A percentile compares a stretch with the other conserved stretches of the same genome.
Conservation (phyloP, 2,329 filamentous ascomycete species). For the Helotiales sp. region DNA sequence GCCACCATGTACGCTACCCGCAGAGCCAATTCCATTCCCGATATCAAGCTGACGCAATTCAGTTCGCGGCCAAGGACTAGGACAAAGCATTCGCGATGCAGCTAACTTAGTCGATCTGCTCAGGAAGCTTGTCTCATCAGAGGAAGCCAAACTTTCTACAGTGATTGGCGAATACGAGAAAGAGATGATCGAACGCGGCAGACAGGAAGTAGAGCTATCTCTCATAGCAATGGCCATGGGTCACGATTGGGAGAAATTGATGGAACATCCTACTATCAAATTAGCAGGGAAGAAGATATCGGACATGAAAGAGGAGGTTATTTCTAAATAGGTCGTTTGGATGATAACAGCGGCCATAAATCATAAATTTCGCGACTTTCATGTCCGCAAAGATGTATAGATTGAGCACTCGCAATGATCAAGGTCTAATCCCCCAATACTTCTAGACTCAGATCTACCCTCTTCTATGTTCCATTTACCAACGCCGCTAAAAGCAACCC, state of each 20-base stretch:
- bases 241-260: constrained; percentile 46
- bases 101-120: constrained; percentile 8
- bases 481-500: background rate
- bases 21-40: background rate
- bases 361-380: no score
- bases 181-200: constrained; percentile 50
- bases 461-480: background rate
- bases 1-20: constrained; percentile 1
- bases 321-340: background rate
- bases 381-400: no score
- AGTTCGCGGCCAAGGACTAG: constrained; percentile 18
- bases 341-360: background rate
- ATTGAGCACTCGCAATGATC: no score
- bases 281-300: constrained; percentile 9
- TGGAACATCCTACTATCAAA: constrained; percentile 38
- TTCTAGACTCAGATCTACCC: background rate
- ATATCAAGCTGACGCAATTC: background rate
- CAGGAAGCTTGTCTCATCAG: background rate
- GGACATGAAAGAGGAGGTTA: background rate
- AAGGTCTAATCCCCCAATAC: no score
- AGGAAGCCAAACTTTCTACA: constrained; percentile 25
- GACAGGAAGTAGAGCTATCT: constrained; percentile 49
- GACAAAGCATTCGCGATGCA: constrained; percentile 13
- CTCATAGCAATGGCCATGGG: constrained; percentile 51
- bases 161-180: constrained; percentile 48